Base-by-base conservation (phyloP, 1,284 basidiomycete species). In the Calocybe gambosa region DNA sequence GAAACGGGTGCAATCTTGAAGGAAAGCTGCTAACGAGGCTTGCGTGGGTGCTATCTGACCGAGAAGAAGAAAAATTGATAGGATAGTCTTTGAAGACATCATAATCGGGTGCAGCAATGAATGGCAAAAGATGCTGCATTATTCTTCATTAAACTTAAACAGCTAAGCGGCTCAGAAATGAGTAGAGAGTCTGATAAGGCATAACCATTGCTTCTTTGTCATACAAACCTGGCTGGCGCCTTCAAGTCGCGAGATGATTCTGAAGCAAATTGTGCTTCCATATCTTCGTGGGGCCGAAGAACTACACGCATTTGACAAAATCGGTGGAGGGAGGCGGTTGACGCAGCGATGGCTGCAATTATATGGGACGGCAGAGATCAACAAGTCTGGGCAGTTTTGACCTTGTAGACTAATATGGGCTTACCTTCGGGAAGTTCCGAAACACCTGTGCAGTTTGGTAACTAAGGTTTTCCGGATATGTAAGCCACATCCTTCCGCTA, bases 401-500 rank as follows among this genome's bases (percentile, higher is more conserved):
- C n/a, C 5, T 16, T 19, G 19, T 34, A 34, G 26, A 23, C 4
- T 42, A 29, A 36, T n/a, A 5, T 3, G 46, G 47, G 21, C 7
- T 31, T 56, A 38, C 28, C 12, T 19, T 25, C 38, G 66, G 68
- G 43, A 52, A 50, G 55, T 58, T 62, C 67, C 68, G 65, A 57
- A 19, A 23, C 21, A 66, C 61, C 68, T 70, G 49, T 68, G 62
- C 62, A 70, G 68, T 67, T 55, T 34, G 15, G 45, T 59, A 59
- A 63, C 62, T 29, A 68, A 68, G 65, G 67, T 68, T 68, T 61
- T 57, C 45, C 52, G 51, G 45, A 48, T 50, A 48, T 50, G 51
- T 55, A 62, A 70, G 68, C 68, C 67, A 69, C 67, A 65, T 55
- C 50, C 54, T 51, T 56, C 57, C 56, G 55, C 54, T 45, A 55